These are phyloP conservation scores for Bromus sterilis DNA, from an alignment of 176 grass and related monocot species.

Conservation along the genomic window DNA sequence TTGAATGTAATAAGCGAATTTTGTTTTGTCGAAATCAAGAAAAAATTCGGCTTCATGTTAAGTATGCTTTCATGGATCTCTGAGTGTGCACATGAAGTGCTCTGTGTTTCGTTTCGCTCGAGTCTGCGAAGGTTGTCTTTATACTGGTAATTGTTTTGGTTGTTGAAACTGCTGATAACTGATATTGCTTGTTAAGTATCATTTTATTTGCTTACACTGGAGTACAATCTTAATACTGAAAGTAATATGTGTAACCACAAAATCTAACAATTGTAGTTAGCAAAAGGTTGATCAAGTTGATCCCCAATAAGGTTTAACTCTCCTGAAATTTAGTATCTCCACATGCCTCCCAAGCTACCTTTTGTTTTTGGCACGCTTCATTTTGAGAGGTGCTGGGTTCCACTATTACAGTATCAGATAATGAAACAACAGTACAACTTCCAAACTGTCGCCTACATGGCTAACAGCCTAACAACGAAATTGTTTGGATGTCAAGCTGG, in stretches of 20 bases:
- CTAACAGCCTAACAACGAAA: not conserved
- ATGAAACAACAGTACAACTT: no score
- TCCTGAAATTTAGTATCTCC: no score
- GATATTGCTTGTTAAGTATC: not conserved
- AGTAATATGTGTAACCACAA: no score
- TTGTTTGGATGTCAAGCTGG: not conserved
- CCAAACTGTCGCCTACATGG: no score
- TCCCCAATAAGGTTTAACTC: not conserved
- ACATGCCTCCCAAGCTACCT: not conserved
- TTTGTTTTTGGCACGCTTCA: no score
- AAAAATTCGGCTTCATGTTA: not conserved
- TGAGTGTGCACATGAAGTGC: not conserved
- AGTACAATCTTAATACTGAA: not conserved
- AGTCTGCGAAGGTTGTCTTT: not conserved
- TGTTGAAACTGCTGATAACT: not conserved
- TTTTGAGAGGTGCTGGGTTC: no score
- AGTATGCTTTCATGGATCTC: not conserved
- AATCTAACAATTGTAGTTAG: no score
- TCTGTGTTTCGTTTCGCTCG: not conserved
- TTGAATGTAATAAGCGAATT: slow-evolving; percentile 26
- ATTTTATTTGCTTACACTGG: not conserved
- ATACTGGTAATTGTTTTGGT: not conserved
- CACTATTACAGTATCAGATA: no score
- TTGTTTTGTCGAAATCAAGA: not conserved
- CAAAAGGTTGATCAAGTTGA: not conserved